phyloP scores from a whole-genome alignment of 768 basidiomycete species.

The Termitomyces sp. region DNA sequence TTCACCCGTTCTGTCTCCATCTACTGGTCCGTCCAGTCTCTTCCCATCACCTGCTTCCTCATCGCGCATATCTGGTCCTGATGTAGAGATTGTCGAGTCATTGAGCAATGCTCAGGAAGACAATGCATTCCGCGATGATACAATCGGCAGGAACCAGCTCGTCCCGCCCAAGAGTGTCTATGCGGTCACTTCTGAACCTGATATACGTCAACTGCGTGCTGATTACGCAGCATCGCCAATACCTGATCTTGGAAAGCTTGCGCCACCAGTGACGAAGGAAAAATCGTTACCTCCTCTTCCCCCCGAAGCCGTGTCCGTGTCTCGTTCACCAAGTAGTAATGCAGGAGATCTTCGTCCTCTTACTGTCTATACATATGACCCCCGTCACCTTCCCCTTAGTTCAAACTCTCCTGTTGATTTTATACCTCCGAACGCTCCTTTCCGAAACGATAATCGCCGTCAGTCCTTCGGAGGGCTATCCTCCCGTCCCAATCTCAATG shows the following conservation, averaged over 20 bases:
- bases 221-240: conserved; percentile 27
- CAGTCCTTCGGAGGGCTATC: conserved; percentile 76
- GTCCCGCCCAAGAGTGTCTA: conserved; percentile 40
- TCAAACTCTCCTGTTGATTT: conserved; percentile 47
- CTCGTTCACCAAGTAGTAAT: conserved; percentile 31
- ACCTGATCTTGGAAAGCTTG: conserved; percentile 18
- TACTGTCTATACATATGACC: conserved; percentile 63
- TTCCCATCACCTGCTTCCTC: conserved; percentile 77
- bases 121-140: conserved; percentile 30
- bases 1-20: conserved; percentile 69
- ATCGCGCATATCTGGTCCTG: conserved; percentile 59
- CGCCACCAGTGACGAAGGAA: conserved; percentile 39
- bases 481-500: conserved; percentile 49
- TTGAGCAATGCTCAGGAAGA: conserved; percentile 42
- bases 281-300: conserved; percentile 81
- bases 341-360: conserved; percentile 52
- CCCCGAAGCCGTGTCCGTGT: conserved; percentile 39
- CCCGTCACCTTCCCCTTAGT: conserved; percentile 45
- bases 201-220: conserved; percentile 49
- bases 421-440: conserved; percentile 60
- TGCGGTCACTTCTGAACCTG: conserved; percentile 58
- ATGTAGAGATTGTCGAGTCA: conserved; percentile 48
- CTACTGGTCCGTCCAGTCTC: conserved; percentile 72
- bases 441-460: conserved; percentile 59
- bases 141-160: conserved; percentile 28